Percentiles rank a stretch among this genome's conserved stretches.
Evolutionary conservation across 768 basidiomycete species (phyloP).

Genomic region (Chalciporus chontae): DNA sequence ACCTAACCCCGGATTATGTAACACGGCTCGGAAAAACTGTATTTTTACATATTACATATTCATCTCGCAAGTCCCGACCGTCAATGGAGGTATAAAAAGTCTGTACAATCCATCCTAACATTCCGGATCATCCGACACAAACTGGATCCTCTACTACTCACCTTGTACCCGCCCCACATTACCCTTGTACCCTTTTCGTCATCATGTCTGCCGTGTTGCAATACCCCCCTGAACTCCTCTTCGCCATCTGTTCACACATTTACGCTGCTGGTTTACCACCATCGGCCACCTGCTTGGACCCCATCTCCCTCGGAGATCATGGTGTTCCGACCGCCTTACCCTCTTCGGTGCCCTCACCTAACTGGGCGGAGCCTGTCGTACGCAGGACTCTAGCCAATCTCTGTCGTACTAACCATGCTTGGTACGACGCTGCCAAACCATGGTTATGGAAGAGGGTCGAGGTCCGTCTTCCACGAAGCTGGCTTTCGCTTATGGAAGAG

Average conservation of each 20-base stretch:
- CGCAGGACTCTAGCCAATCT: conserved; percentile 66
- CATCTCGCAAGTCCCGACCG: not conserved
- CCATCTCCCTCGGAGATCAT: conserved; percentile 47
- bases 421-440: conserved; percentile 81
- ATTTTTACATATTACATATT: too few relatives aligned
- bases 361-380: conserved; percentile 65
- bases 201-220: conserved; percentile 32
- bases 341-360: conserved; percentile 66
- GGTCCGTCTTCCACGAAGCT: conserved; percentile 78
- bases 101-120: not conserved
- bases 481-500: conserved; percentile 79
- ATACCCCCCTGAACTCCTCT: conserved; percentile 72
- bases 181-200: conserved; percentile 1
- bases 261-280: conserved; percentile 62
- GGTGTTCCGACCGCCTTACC: conserved; percentile 59
- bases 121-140: not conserved
- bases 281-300: conserved; percentile 60
- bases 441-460: conserved; percentile 86
- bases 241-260: conserved; percentile 68
- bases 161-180: conserved; percentile 1
- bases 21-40: not conserved
- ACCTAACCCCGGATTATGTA: not conserved
- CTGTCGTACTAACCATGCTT: conserved; percentile 73
- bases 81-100: not conserved
- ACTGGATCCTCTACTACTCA: not conserved